phyloP scores from a whole-genome alignment of 306 rosid genomes.

The Prunus davidiana region DNA sequence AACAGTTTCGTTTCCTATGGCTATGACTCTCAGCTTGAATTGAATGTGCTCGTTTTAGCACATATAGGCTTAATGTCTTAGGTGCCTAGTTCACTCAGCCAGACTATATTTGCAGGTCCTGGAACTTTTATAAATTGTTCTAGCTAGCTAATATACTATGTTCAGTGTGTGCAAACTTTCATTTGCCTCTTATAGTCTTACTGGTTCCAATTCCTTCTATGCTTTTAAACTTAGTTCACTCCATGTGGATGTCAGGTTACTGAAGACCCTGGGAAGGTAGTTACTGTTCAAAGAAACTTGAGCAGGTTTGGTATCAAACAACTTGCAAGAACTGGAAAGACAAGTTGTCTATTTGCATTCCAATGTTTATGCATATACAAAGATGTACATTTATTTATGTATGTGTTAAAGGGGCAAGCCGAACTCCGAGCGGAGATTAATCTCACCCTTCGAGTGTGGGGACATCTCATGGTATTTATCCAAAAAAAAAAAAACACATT shows the following conservation, averaged over 20 bases:
- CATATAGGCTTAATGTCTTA: not conserved
- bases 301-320: conserved; percentile 51
- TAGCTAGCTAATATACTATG: not conserved
- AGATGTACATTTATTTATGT: conserved; percentile 8
- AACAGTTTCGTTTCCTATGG: not conserved
- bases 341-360: not conserved
- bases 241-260: conserved; percentile 44
- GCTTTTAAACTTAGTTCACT: not conserved
- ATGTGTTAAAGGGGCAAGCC: conserved; percentile 13
- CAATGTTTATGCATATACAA: not conserved
- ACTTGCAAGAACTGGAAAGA: conserved; percentile 64
- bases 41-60: conserved; percentile 11
- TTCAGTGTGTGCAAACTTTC: not conserved
- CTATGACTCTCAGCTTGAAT: not conserved
- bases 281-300: conserved; percentile 50
- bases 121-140: too few species aligned
- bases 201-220: not conserved
- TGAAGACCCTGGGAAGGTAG: conserved; percentile 63
- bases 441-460: too few species aligned
- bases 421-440: conserved; percentile 13
- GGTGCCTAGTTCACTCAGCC: not conserved
- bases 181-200: not conserved
- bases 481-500: too few species aligned
- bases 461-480: not conserved
- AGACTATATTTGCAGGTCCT: not conserved